Evolutionary conservation across 1,284 basidiomycete genomes (phyloP).

Genomic region (Ganoderma lingzhi): DNA sequence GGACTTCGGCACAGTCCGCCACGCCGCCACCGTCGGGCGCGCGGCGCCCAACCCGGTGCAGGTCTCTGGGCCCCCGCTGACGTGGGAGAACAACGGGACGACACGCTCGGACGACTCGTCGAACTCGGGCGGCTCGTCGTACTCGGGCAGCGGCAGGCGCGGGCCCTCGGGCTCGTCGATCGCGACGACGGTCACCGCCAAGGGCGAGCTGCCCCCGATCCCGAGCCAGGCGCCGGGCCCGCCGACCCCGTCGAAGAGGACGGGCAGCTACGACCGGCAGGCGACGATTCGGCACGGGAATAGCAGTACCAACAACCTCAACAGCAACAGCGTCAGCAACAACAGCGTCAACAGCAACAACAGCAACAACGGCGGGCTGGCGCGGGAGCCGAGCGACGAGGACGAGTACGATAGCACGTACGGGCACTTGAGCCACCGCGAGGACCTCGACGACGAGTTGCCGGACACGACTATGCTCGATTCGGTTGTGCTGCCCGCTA

Average conservation of each 20-base stretch:
- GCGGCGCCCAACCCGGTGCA: conserved; percentile 58
- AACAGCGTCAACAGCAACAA: not conserved
- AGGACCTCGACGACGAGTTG: conserved; percentile 63
- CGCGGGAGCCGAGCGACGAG: conserved; percentile 64
- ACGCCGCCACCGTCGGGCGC: conserved; percentile 73
- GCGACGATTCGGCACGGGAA: conserved; percentile 67
- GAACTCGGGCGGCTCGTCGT: conserved; percentile 40
- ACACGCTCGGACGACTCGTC: conserved; percentile 47
- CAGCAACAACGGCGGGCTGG: conserved; percentile 34
- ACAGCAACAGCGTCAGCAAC: conserved; percentile 8
- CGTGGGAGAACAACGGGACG: conserved; percentile 78
- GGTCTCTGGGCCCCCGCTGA: conserved; percentile 70
- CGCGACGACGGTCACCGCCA: conserved; percentile 54
- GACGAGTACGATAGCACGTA: conserved; percentile 69
- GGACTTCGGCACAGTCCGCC: conserved; percentile 93
- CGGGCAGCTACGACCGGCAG: conserved; percentile 55
- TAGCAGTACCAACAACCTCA: conserved; percentile 29
- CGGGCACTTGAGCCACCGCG: conserved; percentile 33
- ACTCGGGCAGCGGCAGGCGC: conserved; percentile 34
- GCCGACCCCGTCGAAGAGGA: conserved; percentile 49
- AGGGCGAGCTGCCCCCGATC: conserved; percentile 68
- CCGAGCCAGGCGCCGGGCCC: conserved; percentile 47
- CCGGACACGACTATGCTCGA: conserved; percentile 91
- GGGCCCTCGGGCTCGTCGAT: conserved; percentile 37
- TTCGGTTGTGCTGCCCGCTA: conserved; percentile 92